Conservation (phyloP, 2,329 filamentous ascomycete genomes). For the Penicillium freii region DNA sequence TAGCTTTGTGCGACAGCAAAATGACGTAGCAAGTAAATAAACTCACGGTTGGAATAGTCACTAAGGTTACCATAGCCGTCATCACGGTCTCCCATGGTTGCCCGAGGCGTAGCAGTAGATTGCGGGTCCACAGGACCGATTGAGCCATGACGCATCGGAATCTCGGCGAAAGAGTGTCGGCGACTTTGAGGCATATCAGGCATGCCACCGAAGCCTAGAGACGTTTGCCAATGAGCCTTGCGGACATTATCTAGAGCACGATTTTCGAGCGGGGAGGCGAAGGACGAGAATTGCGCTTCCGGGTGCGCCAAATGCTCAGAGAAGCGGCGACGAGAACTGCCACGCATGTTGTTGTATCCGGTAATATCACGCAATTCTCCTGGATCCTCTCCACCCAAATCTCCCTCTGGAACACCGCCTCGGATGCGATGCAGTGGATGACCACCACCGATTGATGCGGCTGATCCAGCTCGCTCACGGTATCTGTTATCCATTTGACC, state of each 20-base stretch:
- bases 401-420: constrained; percentile 45
- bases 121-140: constrained; percentile 31
- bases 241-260: constrained; percentile 46
- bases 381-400: constrained; percentile 46
- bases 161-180: constrained; percentile 52
- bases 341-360: constrained; percentile 40
- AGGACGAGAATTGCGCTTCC: constrained; percentile 41
- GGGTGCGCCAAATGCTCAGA: constrained; percentile 46
- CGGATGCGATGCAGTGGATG: constrained; percentile 42
- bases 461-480: constrained; percentile 44
- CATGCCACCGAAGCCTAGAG: constrained; percentile 48
- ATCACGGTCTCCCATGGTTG: constrained; percentile 38
- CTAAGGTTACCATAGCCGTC: constrained; percentile 38
- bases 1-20: constrained; percentile 34
- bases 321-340: constrained; percentile 41
- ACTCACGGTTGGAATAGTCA: constrained; percentile 37
- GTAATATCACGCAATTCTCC: constrained; percentile 44
- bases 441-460: constrained; percentile 35
- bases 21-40: constrained; percentile 35
- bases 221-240: constrained; percentile 52
- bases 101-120: constrained; percentile 29
- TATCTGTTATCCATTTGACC: constrained; percentile 39
- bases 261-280: constrained; percentile 40
- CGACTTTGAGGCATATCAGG: constrained; percentile 50
- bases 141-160: constrained; percentile 49